phyloP scores from a whole-genome alignment of 495 filamentous ascomycete genomes.

The Tetracladium marchalianum region DNA sequence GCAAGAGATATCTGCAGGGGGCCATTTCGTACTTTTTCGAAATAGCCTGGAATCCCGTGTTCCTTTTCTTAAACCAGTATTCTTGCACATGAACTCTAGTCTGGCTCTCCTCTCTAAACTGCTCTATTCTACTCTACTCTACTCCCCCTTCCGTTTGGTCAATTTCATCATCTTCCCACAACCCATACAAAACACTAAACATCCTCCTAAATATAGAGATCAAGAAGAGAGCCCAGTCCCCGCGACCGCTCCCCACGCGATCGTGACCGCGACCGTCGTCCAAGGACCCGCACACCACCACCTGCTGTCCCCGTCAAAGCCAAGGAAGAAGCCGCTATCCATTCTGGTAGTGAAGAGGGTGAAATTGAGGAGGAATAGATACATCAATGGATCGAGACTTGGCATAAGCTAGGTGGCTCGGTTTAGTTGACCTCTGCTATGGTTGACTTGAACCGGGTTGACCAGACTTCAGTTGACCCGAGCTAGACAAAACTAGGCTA shows the following conservation, averaged over 20 bases:
- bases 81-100: neutral
- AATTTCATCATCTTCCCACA: neutral
- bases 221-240: slow-evolving; percentile 44
- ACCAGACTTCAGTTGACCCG: too few species aligned
- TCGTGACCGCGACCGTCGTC: slow-evolving; percentile 42
- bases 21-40: neutral
- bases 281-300: slow-evolving; percentile 42
- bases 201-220: slow-evolving; percentile 30
- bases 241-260: slow-evolving; percentile 47
- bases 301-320: slow-evolving; percentile 1
- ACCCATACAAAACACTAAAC: neutral
- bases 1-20: neutral
- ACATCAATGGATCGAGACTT: neutral
- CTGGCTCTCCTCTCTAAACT: neutral
- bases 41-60: neutral
- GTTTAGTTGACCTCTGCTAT: too few species aligned
- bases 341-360: slow-evolving; percentile 90
- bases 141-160: too few species aligned
- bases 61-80: neutral
- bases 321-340: slow-evolving; percentile 58
- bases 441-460: too few species aligned
- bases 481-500: too few species aligned
- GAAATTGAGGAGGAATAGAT: slow-evolving; percentile 88
- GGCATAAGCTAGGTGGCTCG: too few species aligned
- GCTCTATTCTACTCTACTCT: too few species aligned